These are phyloP conservation scores for Amphichorda felina DNA, from an alignment of 2,329 filamentous ascomycete genomes.

Conservation along the genomic window DNA sequence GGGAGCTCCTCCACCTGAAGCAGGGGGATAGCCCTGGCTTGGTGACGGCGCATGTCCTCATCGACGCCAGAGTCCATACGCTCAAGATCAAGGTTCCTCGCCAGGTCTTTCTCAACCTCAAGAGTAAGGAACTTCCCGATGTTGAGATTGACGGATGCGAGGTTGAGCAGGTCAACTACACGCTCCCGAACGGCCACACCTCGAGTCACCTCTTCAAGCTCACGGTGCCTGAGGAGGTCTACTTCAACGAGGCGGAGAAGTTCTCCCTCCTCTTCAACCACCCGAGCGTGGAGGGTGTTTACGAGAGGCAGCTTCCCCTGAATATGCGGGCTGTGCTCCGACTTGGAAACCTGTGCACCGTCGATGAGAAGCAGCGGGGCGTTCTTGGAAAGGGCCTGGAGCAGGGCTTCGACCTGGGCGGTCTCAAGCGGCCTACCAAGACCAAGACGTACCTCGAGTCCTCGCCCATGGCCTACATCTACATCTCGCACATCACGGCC, in stretches of 20 bases:
- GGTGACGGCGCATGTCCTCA: conserved; percentile 80
- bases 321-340: conserved; percentile 80
- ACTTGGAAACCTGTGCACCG: conserved; percentile 82
- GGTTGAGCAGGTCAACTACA: conserved; percentile 88
- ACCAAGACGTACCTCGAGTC: conserved; percentile 60
- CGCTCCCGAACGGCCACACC: conserved; percentile 85
- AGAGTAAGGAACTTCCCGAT: conserved; percentile 75
- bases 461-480: conserved; percentile 70
- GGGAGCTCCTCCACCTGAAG: conserved; percentile 85
- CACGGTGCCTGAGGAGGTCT: conserved; percentile 78
- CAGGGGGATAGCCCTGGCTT: conserved; percentile 76
- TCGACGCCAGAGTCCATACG: conserved; percentile 82
- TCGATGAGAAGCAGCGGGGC: conserved; percentile 81
- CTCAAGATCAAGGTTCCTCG: conserved; percentile 84
- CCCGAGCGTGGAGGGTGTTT: conserved; percentile 90
- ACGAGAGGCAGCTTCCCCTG: conserved; percentile 85
- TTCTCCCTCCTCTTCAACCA: conserved; percentile 80
- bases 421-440: conserved; percentile 58
- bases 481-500: conserved; percentile 83
- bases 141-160: conserved; percentile 77
- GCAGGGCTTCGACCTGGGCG: conserved; percentile 78
- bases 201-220: conserved; percentile 93
- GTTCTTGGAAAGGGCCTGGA: conserved; percentile 89
- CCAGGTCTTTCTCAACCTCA: conserved; percentile 84
- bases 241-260: conserved; percentile 73